Evolutionary conservation across 768 basidiomycete genomes (phyloP).

Genomic region (Suillus subaureus): DNA sequence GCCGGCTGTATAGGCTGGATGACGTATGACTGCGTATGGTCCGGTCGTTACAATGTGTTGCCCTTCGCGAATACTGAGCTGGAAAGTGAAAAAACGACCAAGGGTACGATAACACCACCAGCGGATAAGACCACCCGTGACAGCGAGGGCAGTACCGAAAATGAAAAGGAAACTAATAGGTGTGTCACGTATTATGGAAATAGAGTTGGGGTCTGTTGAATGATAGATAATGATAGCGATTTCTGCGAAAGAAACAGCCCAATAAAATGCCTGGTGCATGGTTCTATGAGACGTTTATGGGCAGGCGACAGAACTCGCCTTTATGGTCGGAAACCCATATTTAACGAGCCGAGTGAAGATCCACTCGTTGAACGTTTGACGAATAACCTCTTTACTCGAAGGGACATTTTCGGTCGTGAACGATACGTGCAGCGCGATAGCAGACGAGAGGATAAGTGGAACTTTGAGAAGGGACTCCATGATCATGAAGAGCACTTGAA

Average conservation of each 20-base stretch:
- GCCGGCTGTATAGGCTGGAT: constrained; percentile 45
- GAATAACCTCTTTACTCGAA: constrained; percentile 34
- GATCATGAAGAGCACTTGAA: constrained; percentile 6
- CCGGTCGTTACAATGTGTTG: constrained; percentile 46
- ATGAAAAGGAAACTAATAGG: constrained; percentile 15
- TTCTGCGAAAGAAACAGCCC: constrained; percentile 5
- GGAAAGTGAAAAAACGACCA: constrained; percentile 46
- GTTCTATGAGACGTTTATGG: neutral
- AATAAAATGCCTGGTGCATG: constrained; percentile 3
- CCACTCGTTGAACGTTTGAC: neutral
- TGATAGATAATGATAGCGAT: neutral
- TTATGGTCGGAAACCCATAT: neutral
- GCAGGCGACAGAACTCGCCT: neutral
- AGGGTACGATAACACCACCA: constrained; percentile 35
- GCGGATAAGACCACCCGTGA: constrained; percentile 29
- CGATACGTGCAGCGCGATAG: constrained; percentile 43
- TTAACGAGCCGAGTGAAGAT: neutral
- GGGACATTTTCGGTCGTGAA: constrained; percentile 49
- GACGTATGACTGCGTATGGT: constrained; percentile 47
- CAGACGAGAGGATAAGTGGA: constrained; percentile 43
- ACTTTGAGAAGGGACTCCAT: constrained; percentile 38
- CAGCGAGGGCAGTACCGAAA: constrained; percentile 24
- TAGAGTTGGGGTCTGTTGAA: neutral
- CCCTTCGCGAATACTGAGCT: constrained; percentile 41
- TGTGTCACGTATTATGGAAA: neutral